A percentile compares a stretch with the other conserved stretches of the same genome.
These are phyloP conservation scores for Malbranchea cinnamomea DNA, from an alignment of 2,329 filamentous ascomycete genomes.

Conservation along the genomic window DNA sequence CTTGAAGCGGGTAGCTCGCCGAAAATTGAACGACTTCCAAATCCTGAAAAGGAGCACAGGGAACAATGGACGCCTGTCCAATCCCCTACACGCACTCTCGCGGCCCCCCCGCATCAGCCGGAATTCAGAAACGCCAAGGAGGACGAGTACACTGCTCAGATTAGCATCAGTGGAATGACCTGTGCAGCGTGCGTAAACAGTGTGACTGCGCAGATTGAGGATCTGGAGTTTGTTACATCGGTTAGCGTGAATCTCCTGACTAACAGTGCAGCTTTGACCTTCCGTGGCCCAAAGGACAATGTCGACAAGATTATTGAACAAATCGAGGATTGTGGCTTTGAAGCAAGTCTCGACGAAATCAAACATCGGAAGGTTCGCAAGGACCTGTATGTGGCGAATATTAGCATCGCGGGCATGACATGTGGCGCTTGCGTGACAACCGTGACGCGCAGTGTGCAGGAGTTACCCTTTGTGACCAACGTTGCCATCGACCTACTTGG, in stretches of 20 bases:
- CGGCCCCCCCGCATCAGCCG: too few species aligned
- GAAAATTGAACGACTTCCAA: neutral
- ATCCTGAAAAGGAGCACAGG: too few species aligned
- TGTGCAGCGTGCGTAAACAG: conserved; percentile 53
- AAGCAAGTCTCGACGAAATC: conserved; percentile 27
- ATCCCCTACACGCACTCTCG: too few species aligned
- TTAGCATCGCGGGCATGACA: conserved; percentile 42
- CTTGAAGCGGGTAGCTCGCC: neutral
- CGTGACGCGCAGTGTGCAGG: conserved; percentile 33
- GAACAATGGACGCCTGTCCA: too few species aligned
- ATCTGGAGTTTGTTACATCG: conserved; percentile 42
- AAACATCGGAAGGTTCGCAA: too few species aligned
- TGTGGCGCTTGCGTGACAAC: conserved; percentile 40
- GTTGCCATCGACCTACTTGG: conserved; percentile 38
- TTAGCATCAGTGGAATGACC: conserved; percentile 56
- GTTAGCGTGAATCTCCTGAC: conserved; percentile 50
- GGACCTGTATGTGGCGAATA: conserved; percentile 25
- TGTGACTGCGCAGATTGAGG: conserved; percentile 45
- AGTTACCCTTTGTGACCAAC: conserved; percentile 30
- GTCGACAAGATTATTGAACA: conserved; percentile 32
- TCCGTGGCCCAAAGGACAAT: conserved; percentile 33
- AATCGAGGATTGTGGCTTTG: conserved; percentile 36
- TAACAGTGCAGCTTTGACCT: conserved; percentile 50
- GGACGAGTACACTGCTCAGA: conserved; percentile 14
- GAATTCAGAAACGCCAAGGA: too few species aligned